A percentile compares a stretch with the other conserved stretches of the same genome.
Evolutionary conservation across 2,329 filamentous ascomycete genomes (phyloP).

Genomic region (Laburnicola sp.): DNA sequence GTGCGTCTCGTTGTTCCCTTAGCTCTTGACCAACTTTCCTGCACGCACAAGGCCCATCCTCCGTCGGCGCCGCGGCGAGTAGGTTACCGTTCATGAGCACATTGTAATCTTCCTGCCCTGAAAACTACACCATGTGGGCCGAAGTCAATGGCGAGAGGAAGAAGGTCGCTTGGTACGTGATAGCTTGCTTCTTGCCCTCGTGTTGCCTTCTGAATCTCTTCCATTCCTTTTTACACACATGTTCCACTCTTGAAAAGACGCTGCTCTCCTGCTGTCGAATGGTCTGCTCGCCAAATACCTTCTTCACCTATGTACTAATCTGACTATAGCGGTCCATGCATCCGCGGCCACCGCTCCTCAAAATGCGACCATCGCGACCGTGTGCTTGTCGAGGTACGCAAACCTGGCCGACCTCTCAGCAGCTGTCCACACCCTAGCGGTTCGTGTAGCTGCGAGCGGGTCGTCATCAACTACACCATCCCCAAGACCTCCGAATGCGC

Average conservation of each 20-base stretch:
- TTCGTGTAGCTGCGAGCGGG: conserved; percentile 63
- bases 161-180: conserved; percentile 73
- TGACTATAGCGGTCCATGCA: conserved; percentile 66
- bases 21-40: neutral
- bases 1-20: conserved; percentile 19
- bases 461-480: conserved; percentile 57
- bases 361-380: conserved; percentile 73
- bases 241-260: neutral
- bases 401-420: conserved; percentile 71
- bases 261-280: neutral
- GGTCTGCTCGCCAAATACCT: neutral
- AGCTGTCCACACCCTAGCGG: conserved; percentile 68
- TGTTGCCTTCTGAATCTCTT: neutral
- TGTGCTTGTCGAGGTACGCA: conserved; percentile 70
- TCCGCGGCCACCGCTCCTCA: conserved; percentile 74
- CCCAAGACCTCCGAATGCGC: conserved; percentile 48
- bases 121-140: conserved; percentile 57
- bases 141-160: conserved; percentile 69
- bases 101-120: conserved; percentile 26
- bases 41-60: neutral
- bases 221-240: conserved; percentile 12
- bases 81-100: conserved; percentile 32
- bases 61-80: conserved; percentile 9
- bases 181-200: conserved; percentile 9
- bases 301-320: conserved; percentile 17